Evolutionary conservation across 2,329 filamentous ascomycete species (phyloP).

Genomic region (Sclerotinia spermophila): DNA sequence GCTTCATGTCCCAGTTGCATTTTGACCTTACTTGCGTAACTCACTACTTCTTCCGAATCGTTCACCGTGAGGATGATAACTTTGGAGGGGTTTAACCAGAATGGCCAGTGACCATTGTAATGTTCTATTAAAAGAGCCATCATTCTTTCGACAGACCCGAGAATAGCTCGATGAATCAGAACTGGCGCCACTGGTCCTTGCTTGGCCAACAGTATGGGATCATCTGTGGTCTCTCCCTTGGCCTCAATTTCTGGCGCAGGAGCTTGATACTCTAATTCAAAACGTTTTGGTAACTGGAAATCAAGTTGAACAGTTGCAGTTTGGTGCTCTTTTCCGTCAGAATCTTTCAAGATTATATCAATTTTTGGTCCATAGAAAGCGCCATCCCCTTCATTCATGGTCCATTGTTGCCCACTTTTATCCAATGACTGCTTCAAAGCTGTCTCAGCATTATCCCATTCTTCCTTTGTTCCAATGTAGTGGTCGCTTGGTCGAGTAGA

Average conservation of each 20-base stretch:
- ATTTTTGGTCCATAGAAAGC: slow-evolving; percentile 94
- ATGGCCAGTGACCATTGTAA: slow-evolving; percentile 76
- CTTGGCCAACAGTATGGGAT: slow-evolving; percentile 46
- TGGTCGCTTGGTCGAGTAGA: slow-evolving; percentile 75
- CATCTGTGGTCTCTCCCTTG: slow-evolving; percentile 47
- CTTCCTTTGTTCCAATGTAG: slow-evolving; percentile 70
- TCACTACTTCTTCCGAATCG: slow-evolving; percentile 42
- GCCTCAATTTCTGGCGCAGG: slow-evolving; percentile 61
- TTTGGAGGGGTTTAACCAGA: slow-evolving; percentile 83
- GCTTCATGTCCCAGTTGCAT: not conserved
- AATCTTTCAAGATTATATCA: slow-evolving; percentile 76
- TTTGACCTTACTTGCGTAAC: slow-evolving; percentile 29
- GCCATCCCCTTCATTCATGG: slow-evolving; percentile 74
- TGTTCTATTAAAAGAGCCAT: slow-evolving; percentile 84
- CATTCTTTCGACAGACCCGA: slow-evolving; percentile 80
- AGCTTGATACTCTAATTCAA: slow-evolving; percentile 70
- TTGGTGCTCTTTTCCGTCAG: slow-evolving; percentile 81
- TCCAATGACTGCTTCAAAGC: slow-evolving; percentile 62
- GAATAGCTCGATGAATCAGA: slow-evolving; percentile 78
- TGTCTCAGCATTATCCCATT: slow-evolving; percentile 66
- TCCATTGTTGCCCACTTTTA: slow-evolving; percentile 64
- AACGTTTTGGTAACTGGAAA: slow-evolving; percentile 82
- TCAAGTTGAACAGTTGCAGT: slow-evolving; percentile 87
- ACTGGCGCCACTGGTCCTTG: slow-evolving; percentile 66
- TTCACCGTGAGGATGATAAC: slow-evolving; percentile 72